These are phyloP conservation scores for Brassica napus DNA, from an alignment of 345 rosid genomes.

Conservation along the genomic window Da-Ae NC_063439.1:463001-463500, in stretches of 20 bases:
- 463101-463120: no score
- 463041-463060: slow-evolving; percentile 68
- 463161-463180: not conserved
- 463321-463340: not conserved
- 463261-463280: no score
- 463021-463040: slow-evolving; percentile 60
- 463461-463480: slow-evolving; percentile 47
- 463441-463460: slow-evolving; percentile 54
- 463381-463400: slow-evolving; percentile 9
- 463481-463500: slow-evolving; percentile 55
- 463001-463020: slow-evolving; percentile 38
- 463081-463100: slow-evolving; percentile 7
- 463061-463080: slow-evolving; percentile 1
- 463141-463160: no score
- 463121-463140: no score
- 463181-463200: slow-evolving; percentile 12
- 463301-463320: no score
- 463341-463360: not conserved
- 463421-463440: slow-evolving; percentile 53
- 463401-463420: slow-evolving; percentile 64
- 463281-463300: no score
- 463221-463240: not conserved
- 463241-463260: no score
- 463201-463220: not conserved
- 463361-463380: slow-evolving; percentile 21